Conservation (phyloP, 1,284 basidiomycete genomes). For the Malassezia vespertilionis region DNA sequence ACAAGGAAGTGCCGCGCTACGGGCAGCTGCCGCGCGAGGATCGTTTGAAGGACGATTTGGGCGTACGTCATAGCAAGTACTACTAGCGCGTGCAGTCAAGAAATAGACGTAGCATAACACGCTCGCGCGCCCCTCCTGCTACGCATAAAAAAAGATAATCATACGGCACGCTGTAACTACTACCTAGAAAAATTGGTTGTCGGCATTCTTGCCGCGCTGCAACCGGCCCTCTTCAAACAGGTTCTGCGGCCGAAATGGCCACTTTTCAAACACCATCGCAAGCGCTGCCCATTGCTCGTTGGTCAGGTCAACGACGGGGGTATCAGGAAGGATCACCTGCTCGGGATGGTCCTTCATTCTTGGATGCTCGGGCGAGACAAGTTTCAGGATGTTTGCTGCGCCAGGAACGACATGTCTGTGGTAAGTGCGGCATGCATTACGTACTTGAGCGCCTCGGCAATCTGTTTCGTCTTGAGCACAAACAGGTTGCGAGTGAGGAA, state of each 20-base stretch:
- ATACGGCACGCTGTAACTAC: too few relatives aligned
- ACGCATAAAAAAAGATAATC: slow-evolving; percentile 4
- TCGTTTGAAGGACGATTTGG: slow-evolving; percentile 12
- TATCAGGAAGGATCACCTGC: slow-evolving; percentile 25
- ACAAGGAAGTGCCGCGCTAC: slow-evolving; percentile 14
- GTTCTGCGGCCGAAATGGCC: slow-evolving; percentile 40
- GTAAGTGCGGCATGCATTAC: background rate
- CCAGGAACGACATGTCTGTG: slow-evolving; percentile 28
- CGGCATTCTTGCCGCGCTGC: slow-evolving; percentile 18
- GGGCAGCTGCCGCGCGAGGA: slow-evolving; percentile 8
- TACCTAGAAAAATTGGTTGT: slow-evolving; percentile 12
- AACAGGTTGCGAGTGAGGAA: slow-evolving; percentile 40
- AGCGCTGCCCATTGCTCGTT: slow-evolving; percentile 36
- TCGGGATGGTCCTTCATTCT: slow-evolving; percentile 17
- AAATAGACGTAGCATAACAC: too few relatives aligned
- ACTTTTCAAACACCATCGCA: slow-evolving; percentile 38
- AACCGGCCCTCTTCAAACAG: slow-evolving; percentile 31
- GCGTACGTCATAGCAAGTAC: slow-evolving; percentile 18
- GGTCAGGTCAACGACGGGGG: slow-evolving; percentile 27
- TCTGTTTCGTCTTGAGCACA: slow-evolving; percentile 25
- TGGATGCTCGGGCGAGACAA: slow-evolving; percentile 22
- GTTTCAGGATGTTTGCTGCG: slow-evolving; percentile 33
- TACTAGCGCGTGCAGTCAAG: too few relatives aligned
- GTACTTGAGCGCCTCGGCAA: slow-evolving; percentile 31
- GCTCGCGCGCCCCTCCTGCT: too few relatives aligned